Evolutionary conservation across 805 yeast genomes (phyloP), one percentile per base, ranked within the genome.

Genomic region (Suhomyces prunicola): DNA sequence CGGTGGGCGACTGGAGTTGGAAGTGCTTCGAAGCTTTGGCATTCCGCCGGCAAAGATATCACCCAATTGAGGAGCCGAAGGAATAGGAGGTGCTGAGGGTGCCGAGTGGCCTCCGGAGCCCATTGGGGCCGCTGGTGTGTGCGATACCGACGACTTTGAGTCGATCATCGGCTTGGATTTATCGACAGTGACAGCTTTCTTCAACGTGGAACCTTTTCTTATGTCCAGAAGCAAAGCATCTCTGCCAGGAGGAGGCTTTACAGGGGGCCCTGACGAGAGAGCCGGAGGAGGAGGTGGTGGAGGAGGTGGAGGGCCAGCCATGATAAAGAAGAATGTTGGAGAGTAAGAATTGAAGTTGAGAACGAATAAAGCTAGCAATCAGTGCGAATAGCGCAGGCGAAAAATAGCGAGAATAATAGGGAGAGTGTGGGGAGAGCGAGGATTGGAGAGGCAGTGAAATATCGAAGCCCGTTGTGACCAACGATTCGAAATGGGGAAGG

Each of bases 11-110:
- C 73, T 74, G 54, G 75, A 77, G 31, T 60, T 33, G 29, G 56
- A 54, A 7, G 63, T 66, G 42, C 68, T 66, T 50, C 80, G 83
- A 55, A 88, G 74, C 61, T 86, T 86, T 6, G 96, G 94, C 68
- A 89, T 77, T 1, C 96, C 96, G 5, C 87, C 89, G 3, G 94
- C 90, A 69, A 86, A 85, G 13, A 86, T 76, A 49, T 84, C 87
- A 15, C 88, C 90, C 58, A 86, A 69, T 62, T 74, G 83, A 2
- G 86, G 85, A 9, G 66, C 69, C 48, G 60, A 41, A 46, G 66
- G 57, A 47, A 61, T 52, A 35, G 64, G n/a, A 31, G 66, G 58
- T 48, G 57, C 53, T 8, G 60, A 36, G 8, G 68, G 68, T n/a
- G 60, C 67, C 23, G 60, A 52, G 13, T 77, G 71, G 7, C 40